Percentiles rank a stretch among this genome's conserved stretches.
Evolutionary conservation across 129 eudicot species (phyloP).

Genomic region (Ambrosia artemisiifolia): DNA sequence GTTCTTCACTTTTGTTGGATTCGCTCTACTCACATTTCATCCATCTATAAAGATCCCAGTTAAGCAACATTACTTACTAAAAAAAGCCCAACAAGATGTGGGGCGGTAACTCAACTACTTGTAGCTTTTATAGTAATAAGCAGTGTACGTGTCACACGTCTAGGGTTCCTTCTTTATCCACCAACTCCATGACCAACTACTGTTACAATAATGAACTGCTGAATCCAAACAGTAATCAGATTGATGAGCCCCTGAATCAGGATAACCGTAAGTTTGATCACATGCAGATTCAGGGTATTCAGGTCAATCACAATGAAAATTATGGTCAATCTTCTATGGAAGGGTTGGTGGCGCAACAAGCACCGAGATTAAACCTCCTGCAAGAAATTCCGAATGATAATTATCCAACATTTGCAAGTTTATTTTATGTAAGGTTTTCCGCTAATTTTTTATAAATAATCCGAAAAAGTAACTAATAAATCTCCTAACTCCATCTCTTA

Average conservation of each 20-base stretch:
- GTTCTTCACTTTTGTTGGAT: not conserved
- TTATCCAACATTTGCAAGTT: constrained; percentile 12
- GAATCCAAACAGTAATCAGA: constrained; percentile 20
- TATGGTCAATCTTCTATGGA: constrained; percentile 25
- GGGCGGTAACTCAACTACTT: constrained; percentile 12
- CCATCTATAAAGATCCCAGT: constrained; percentile 11
- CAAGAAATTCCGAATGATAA: constrained; percentile 3
- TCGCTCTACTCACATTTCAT: constrained; percentile 8
- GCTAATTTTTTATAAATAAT: not conserved
- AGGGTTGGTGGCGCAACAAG: constrained; percentile 5
- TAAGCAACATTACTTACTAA: constrained; percentile 1
- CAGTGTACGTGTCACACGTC: constrained; percentile 7
- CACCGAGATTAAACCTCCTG: not conserved
- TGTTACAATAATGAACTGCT: constrained; percentile 15
- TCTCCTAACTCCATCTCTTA: not conserved
- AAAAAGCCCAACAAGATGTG: constrained; percentile 21
- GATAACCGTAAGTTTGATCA: not conserved
- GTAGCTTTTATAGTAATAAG: constrained; percentile 6
- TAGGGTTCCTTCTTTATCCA: constrained; percentile 17
- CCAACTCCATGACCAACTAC: constrained; percentile 10
- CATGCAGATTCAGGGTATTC: constrained; percentile 8
- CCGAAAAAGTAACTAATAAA: not conserved
- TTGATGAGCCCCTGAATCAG: not conserved
- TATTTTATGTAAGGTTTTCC: constrained; percentile 18
- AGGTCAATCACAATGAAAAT: constrained; percentile 15